phyloP scores from a whole-genome alignment of 2,329 filamentous ascomycete species.

The Pleomassaria siparia region DNA sequence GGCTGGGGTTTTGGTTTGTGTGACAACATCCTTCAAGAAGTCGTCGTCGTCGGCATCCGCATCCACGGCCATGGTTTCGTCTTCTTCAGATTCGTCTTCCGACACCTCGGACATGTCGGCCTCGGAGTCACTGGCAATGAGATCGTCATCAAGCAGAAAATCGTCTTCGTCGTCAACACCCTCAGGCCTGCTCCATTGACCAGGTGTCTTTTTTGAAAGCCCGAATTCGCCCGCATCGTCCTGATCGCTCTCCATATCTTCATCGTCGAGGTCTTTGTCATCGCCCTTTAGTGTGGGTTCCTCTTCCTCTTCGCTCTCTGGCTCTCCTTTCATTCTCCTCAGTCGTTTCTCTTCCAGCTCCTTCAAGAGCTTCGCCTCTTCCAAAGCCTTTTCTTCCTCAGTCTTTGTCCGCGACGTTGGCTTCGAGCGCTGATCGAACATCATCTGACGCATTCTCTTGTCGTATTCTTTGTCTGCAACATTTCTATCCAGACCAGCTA shows the following conservation, averaged over 20 bases:
- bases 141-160: slow-evolving; percentile 84
- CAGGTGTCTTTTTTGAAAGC: slow-evolving; percentile 59
- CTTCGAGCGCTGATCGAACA: slow-evolving; percentile 79
- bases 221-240: slow-evolving; percentile 66
- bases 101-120: slow-evolving; percentile 41
- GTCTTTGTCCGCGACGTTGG: slow-evolving; percentile 85
- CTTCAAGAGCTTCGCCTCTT: slow-evolving; percentile 74
- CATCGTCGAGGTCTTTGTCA: slow-evolving; percentile 40
- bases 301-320: slow-evolving; percentile 69
- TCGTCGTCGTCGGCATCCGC: slow-evolving; percentile 51
- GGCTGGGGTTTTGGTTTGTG: slow-evolving; percentile 25
- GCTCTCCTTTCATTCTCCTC: slow-evolving; percentile 83
- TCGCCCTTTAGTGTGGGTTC: slow-evolving; percentile 46
- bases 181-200: slow-evolving; percentile 32
- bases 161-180: slow-evolving; percentile 87
- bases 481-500: slow-evolving; percentile 62
- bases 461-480: slow-evolving; percentile 88
- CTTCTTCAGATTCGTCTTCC: slow-evolving; percentile 31
- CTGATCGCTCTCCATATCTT: slow-evolving; percentile 25
- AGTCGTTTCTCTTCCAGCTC: slow-evolving; percentile 81
- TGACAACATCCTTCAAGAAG: slow-evolving; percentile 49
- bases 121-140: slow-evolving; percentile 77
- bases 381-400: slow-evolving; percentile 78
- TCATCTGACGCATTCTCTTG: slow-evolving; percentile 75
- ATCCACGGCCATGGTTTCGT: slow-evolving; percentile 44